Evolutionary conservation across 2,329 filamentous ascomycete genomes (phyloP).

Genomic region (Tolypocladium tropicale): DNA sequence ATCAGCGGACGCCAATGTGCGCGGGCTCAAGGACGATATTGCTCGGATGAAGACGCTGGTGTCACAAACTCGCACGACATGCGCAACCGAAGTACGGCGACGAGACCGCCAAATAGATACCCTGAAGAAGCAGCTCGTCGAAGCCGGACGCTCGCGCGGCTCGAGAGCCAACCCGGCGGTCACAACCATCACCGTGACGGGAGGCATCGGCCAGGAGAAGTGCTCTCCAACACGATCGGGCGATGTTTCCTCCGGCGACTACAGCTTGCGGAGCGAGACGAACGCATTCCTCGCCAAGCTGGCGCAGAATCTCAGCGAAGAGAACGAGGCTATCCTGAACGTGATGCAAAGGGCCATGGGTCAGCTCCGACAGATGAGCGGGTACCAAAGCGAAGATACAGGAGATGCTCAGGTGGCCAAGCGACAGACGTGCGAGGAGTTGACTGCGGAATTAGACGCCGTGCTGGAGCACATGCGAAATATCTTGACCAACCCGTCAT

Average conservation of each 20-base stretch:
- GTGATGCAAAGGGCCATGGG: conserved; percentile 62
- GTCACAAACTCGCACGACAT: conserved; percentile 74
- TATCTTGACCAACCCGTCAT: conserved; percentile 88
- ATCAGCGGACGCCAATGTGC: conserved; percentile 62
- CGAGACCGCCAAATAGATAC: conserved; percentile 82
- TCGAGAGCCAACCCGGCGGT: conserved; percentile 43
- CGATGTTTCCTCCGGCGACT: conserved; percentile 29
- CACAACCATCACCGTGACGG: conserved; percentile 45
- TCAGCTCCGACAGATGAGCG: conserved; percentile 61
- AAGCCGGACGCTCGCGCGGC: conserved; percentile 53
- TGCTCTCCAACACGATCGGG: conserved; percentile 16
- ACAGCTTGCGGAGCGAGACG: conserved; percentile 75
- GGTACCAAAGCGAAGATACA: conserved; percentile 31
- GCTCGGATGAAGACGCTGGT: conserved; percentile 68
- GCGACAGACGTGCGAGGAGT: conserved; percentile 45
- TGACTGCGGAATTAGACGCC: conserved; percentile 63
- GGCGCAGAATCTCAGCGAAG: conserved; percentile 74
- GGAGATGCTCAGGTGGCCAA: conserved; percentile 20
- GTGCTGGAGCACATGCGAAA: conserved; percentile 73
- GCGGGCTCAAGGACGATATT: conserved; percentile 76
- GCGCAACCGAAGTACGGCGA: conserved; percentile 83
- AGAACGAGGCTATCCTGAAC: conserved; percentile 74
- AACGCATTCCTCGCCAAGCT: conserved; percentile 83
- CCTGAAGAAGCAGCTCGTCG: conserved; percentile 76
- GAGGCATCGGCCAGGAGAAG: conserved; percentile 41